Percentiles rank a stretch among this genome's conserved stretches.
Conservation (phyloP, 805 yeast genomes). For the Nakazawaea ishiwadae region DNA sequence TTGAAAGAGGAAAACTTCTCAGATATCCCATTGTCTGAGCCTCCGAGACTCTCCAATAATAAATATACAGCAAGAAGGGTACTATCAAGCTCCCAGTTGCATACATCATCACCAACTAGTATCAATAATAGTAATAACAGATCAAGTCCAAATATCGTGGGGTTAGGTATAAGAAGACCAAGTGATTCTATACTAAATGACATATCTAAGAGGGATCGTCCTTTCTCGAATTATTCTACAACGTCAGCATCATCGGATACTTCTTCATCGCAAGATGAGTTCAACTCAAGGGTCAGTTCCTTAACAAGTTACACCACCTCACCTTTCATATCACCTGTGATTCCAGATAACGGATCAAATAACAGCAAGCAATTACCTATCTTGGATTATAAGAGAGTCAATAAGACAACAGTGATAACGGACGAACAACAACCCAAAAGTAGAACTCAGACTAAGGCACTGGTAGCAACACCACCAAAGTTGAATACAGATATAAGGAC, state of each 20-base stretch:
- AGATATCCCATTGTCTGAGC: slow-evolving; percentile 14
- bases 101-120: slow-evolving; percentile 1
- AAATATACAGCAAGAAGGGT: not conserved
- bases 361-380: not conserved
- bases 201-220: slow-evolving; percentile 11
- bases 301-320: slow-evolving; percentile 10
- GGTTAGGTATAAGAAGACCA: slow-evolving; percentile 25
- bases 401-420: too few species aligned
- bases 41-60: slow-evolving; percentile 8
- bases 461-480: too few species aligned
- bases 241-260: slow-evolving; percentile 6
- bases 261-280: slow-evolving; percentile 8
- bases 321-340: slow-evolving; percentile 4
- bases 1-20: slow-evolving; percentile 18
- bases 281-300: slow-evolving; percentile 11
- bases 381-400: not conserved
- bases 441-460: too few species aligned
- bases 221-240: slow-evolving; percentile 5
- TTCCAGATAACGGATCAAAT: not conserved
- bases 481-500: too few species aligned
- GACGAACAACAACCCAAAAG: too few species aligned
- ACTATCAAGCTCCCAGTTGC: not conserved
- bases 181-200: slow-evolving; percentile 18
- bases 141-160: slow-evolving; percentile 13
- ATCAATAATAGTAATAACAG: not conserved